phyloP scores from a whole-genome alignment of 2,329 filamentous ascomycete species.

The Decorospora gaudefroyi region DNA sequence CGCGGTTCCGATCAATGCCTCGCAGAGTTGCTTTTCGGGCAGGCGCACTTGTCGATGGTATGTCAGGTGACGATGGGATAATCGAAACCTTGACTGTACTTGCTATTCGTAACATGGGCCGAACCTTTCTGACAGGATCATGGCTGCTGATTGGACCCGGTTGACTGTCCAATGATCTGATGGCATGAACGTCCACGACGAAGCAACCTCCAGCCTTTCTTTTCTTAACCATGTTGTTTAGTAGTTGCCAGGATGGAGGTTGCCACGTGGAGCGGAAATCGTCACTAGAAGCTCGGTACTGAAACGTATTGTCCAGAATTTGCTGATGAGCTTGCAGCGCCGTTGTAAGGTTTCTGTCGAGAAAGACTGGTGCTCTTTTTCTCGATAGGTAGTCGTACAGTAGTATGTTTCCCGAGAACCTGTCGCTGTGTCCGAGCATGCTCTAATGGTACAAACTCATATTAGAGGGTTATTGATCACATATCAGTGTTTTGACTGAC shows the following conservation, averaged over 20 bases:
- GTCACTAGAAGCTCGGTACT: background rate
- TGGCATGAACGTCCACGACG: slow-evolving; percentile 22
- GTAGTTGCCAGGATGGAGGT: slow-evolving; percentile 22
- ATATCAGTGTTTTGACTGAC: background rate
- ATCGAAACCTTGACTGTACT: slow-evolving; percentile 13
- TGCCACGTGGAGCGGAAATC: slow-evolving; percentile 28
- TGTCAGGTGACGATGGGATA: slow-evolving; percentile 2
- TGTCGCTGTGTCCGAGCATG: slow-evolving; percentile 31
- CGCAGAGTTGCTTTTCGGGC: slow-evolving; percentile 10
- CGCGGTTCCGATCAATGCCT: slow-evolving; percentile 1
- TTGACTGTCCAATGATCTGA: slow-evolving; percentile 8
- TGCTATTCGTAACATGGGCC: slow-evolving; percentile 6
- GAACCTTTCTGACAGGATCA: slow-evolving; percentile 4
- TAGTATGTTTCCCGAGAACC: slow-evolving; percentile 31
- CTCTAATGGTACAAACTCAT: slow-evolving; percentile 14
- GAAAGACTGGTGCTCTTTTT: slow-evolving; percentile 30
- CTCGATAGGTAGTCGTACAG: slow-evolving; percentile 32
- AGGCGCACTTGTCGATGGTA: slow-evolving; percentile 1
- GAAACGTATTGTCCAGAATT: slow-evolving; percentile 4
- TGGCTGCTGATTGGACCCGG: background rate
- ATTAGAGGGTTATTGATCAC: background rate
- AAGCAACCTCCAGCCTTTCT: slow-evolving; percentile 26
- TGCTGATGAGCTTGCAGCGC: slow-evolving; percentile 27
- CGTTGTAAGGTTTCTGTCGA: slow-evolving; percentile 33
- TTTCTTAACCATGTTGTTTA: slow-evolving; percentile 34